Base-by-base conservation (phyloP, 768 basidiomycete genomes). In the Boletales sp. region DNA sequence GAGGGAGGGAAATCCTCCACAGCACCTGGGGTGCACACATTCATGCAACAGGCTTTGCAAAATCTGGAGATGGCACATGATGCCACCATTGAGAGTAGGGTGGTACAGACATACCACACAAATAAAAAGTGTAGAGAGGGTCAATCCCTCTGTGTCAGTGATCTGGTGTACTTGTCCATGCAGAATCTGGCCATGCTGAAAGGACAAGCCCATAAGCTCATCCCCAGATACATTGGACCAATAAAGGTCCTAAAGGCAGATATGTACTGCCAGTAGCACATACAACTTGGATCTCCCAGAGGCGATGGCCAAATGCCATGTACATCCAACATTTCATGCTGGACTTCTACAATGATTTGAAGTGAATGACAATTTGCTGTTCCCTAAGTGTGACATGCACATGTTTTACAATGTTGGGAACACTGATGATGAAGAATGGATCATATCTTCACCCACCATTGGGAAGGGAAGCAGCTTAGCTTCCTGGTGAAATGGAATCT, bases 161-260 rank as follows among this genome's bases (percentile, higher is more conserved):
- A 63, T 8, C 31, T 62, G 8, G 72, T 70, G 0, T 74, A 72
- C 38, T 37, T 77, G 8, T 70, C 72, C 0, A 73, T 70, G 0
- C 50, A 68, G 34, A 73, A 76, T 49, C 51, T 77, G 0, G 40
- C 51, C 1, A 28, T 73, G 9, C 72, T 67, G 3, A 69, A 67
- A 30, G 66, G 62, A 8, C 38, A 65, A 4, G 70, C 71, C 0
- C 18, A 54, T 5, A 76, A 75, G 41, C 55, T 77, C 1, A 19
- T 63, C 0, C 75, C 70, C 0, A 69, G 68, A 32, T 75, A 54
- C 47, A 59, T 76, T 12, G 72, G 76, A 7, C 76, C 74, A 0
- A 33, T 43, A n/a, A 43, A 19, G 12, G 32, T 43, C 42, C n/a
- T 43, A 11, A 32, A 11, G 31, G 14, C 9, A 14, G 13, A 33